A percentile compares a stretch with the other conserved stretches of the same genome.
These are phyloP conservation scores for Scolecobasidium constrictum DNA, from an alignment of 2,329 filamentous ascomycete species.

Conservation along the genomic window DNA sequence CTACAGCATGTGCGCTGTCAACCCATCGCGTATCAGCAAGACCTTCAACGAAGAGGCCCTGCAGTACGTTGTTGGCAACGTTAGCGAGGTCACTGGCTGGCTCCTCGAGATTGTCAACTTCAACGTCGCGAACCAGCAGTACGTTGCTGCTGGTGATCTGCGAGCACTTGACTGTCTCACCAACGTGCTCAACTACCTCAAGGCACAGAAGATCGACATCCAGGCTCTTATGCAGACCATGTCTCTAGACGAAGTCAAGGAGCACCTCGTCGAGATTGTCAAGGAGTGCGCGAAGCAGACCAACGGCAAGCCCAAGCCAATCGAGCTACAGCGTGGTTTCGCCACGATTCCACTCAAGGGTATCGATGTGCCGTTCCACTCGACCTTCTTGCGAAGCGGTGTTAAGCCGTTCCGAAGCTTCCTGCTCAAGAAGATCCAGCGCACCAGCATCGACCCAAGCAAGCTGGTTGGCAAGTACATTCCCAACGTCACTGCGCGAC, in stretches of 20 bases:
- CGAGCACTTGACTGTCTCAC: constrained; percentile 55
- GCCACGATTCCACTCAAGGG: constrained; percentile 94
- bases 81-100: constrained; percentile 89
- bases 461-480: constrained; percentile 99
- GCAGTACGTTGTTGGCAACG: constrained; percentile 93
- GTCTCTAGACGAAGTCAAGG: constrained; percentile 83
- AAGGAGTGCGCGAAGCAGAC: constrained; percentile 78
- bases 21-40: constrained; percentile 95
- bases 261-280: constrained; percentile 83
- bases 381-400: constrained; percentile 91
- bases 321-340: constrained; percentile 88
- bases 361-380: constrained; percentile 98
- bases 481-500: constrained; percentile 92
- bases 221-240: constrained; percentile 80
- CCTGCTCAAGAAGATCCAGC: constrained; percentile 99
- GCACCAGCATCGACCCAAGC: constrained; percentile 93
- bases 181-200: constrained; percentile 87
- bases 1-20: constrained; percentile 99
- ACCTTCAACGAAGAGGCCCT: constrained; percentile 97
- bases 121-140: constrained; percentile 61
- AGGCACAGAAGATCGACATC: constrained; percentile 95
- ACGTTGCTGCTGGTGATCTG: constrained; percentile 56
- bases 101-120: constrained; percentile 98
- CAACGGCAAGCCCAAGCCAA: constrained; percentile 73
- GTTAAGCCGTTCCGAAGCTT: constrained; percentile 99